Evolutionary conservation across 176 grass and related monocot genomes (phyloP), one percentile per base, ranked within the genome.

Genomic region (Aegilops speltoides): DNA sequence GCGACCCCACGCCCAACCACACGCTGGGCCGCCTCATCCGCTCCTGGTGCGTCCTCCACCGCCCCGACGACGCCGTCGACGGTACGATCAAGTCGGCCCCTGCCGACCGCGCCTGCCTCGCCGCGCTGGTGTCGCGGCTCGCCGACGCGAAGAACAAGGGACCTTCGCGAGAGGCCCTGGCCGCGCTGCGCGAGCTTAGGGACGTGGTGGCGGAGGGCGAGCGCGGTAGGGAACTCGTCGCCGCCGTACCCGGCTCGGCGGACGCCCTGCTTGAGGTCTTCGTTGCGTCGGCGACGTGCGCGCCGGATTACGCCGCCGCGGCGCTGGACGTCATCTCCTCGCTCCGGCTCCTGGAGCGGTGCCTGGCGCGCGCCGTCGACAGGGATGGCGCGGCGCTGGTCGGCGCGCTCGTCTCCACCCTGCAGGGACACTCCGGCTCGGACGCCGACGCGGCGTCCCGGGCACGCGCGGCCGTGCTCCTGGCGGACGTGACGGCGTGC

Each of bases 11-110:
- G 33, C 96, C 96, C 5, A 98, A 98, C 91, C 91, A 94, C 90
- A 98, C 91, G 68, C 81, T 98, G 26, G 86, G 84, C 36, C 91
- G 93, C 29, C 86, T 98, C 25, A 98, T 95, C 86, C 91, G 89
- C 43, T 75, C 91, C 2, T 98, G 96, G 96, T 87, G 80, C 84
- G 61, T 23, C n/a, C 79, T 86, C 28, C 89, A 95, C 81, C 79
- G 12, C 68, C 71, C 23, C 33, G 82, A 74, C n/a, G 22, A 64
- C 8, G 78, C 75, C 68, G 81, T 84, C 82, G 86, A 92, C 12
- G 31, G 38, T 22, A 2, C 87, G 2, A 85, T 68, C 3, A 87
- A 79, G 64, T 24, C 83, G 6, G 69, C 81, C 6, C 56, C 56
- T 22, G 77, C 77, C 20, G 80, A 74, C 73, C 40, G 77, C 68